Base-by-base conservation (phyloP, 163 green algal species). In the Scenedesmus sp. region DNA sequence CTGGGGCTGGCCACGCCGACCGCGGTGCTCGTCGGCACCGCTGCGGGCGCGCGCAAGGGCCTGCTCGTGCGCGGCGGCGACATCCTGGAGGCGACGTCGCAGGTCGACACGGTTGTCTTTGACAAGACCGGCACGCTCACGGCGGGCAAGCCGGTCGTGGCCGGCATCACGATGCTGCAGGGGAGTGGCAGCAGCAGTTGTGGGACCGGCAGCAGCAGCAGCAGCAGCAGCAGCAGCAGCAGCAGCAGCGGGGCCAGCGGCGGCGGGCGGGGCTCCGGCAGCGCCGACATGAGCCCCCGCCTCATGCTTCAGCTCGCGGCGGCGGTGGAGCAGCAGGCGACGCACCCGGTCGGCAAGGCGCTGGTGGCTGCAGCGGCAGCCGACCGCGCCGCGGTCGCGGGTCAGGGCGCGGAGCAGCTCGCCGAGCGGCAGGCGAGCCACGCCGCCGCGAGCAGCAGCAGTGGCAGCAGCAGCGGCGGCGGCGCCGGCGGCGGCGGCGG, bases 81-180 rank as follows among this genome's bases (percentile, higher is more conserved):
- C 81, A 87, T 97, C 2, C 66, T 98, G 60, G 94, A 98, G 83
- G 70, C 80, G 4, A 83, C 84, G 2, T 88, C 84, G 1, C 58
- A 86, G 15, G 78, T 96, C 7, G 86, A 95, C 77, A 94, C 87
- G 2, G 86, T 97, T 11, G 89, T 98, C 22, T 88, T 99, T 80
- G 96, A 99, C 88, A 99, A 99, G 88, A 99, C 96, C 0, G 96
- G 96, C 62, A 99, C 96, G 0, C 87, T 99, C 3, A 99, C 96
- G 1, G 63, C 74, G 0, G 96, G 96, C 33, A 82, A 82, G 75
- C 95, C 95, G 20, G 48, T 48, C 5, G 75, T 88, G 67, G 51
- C 69, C 4, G 77, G 36, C 50, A 60, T 82, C 11, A 78, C 82
- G 20, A 62, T 86, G 64, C 63, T 82, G 34, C 42, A 26, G 29